phyloP scores from a whole-genome alignment of 768 basidiomycete species.

The Amanita inopinata region DNA sequence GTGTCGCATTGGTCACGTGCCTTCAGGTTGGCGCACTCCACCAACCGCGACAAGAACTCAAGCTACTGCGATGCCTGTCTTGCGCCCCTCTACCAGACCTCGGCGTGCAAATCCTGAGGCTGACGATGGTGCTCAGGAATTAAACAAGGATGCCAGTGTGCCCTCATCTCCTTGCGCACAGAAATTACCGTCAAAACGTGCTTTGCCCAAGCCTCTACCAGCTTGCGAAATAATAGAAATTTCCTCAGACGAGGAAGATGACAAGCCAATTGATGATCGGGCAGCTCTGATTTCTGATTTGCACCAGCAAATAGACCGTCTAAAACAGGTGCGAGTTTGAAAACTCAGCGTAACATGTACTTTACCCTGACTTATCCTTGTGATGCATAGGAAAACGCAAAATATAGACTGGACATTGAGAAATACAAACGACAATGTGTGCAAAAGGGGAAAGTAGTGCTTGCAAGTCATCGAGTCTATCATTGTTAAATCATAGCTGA shows the following conservation, averaged over 20 bases:
- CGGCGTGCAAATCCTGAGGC: neutral
- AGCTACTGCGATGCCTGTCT: neutral
- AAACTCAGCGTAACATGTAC: neutral
- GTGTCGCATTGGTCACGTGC: no score
- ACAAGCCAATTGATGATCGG: conserved; percentile 13
- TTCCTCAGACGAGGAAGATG: conserved; percentile 43
- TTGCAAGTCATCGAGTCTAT: neutral
- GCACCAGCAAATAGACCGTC: conserved; percentile 29
- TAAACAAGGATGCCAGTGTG: no score
- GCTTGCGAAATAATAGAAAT: conserved; percentile 41
- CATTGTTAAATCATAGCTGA: conserved; percentile 1
- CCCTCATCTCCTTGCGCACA: no score
- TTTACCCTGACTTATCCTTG: neutral
- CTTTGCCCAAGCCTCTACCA: conserved; percentile 10
- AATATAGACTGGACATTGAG: conserved; percentile 21
- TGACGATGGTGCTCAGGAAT: no score
- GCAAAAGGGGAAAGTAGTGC: conserved; percentile 8
- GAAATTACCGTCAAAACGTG: conserved; percentile 11
- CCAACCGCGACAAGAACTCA: conserved; percentile 27
- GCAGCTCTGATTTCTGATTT: conserved; percentile 22
- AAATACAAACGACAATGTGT: conserved; percentile 15
- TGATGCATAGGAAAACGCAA: conserved; percentile 22
- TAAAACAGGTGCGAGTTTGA: conserved; percentile 30
- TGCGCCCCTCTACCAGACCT: neutral
- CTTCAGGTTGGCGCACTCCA: conserved; percentile 63